Evolutionary conservation across 2,329 filamentous ascomycete species (phyloP), one percentile per base, ranked within the genome.

Genomic region (Aureobasidium subglaciale): DNA sequence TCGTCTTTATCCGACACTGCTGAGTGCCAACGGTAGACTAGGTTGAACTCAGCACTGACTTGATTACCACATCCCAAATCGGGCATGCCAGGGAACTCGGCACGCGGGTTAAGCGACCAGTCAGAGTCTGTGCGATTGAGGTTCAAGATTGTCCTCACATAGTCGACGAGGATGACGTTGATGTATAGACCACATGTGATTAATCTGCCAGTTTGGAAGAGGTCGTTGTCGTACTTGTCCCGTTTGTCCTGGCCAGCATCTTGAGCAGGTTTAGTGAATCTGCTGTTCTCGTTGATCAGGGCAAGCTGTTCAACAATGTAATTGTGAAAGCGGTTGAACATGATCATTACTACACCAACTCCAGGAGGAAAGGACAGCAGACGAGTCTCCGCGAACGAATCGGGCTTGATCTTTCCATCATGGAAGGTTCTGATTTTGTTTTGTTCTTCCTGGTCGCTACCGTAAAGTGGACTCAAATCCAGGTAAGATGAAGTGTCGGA

Each of bases 241-340:
- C 55, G 61, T 22, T 62, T 61, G n/a, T 63, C 63, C 22, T 70
- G 30, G 0, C 59, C 63, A 0, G 65, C 63, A 18, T 73, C 66
- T 24, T 76, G 74, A 38, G 85, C 81, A 2, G 89, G 88, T 58
- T 83, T 84, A 0, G 78, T 81, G 70, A 96, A 96, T 20, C 88
- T 81, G 15, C 83, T 84, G 41, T 83, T 82, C 63, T 96, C 91
- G 64, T 96, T 96, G 70, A 96, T 92, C n/a, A 79, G 73, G 0
- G 87, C 87, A 16, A 96, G 75, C 59, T 92, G 86, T 54, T 84
- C 80, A 1, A 88, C 90, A 0, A 90, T 82, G 61, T 93, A 80
- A 71, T 97, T 96, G 71, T 96, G 92, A 71, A 95, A 95, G 20
- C 75, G 72, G 57, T 79, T 80, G 74, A 86, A 88, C 71, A 87